A percentile compares a stretch with the other conserved stretches of the same genome.
These are phyloP conservation scores for Fusarium continuum DNA, from an alignment of 2,329 filamentous ascomycete genomes.

Conservation along the genomic window DNA sequence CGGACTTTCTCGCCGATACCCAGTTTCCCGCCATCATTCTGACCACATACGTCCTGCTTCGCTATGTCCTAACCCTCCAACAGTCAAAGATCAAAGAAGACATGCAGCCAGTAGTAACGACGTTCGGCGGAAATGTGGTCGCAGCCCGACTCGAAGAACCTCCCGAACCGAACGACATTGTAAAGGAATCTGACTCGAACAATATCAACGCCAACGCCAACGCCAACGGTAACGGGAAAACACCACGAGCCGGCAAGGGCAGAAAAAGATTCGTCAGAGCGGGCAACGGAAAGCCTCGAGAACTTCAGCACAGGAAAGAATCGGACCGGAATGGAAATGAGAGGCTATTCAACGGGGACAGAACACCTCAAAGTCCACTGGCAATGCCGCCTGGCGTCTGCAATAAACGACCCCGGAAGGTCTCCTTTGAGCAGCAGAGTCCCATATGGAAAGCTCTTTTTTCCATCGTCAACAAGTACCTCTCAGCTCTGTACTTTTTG, in stretches of 20 bases:
- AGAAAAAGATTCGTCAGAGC: neutral
- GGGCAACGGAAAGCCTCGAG: neutral
- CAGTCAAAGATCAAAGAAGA: neutral
- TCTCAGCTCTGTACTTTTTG: conserved; percentile 1
- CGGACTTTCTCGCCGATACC: neutral
- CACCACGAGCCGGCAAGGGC: neutral
- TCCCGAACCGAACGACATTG: neutral
- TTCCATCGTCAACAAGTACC: neutral
- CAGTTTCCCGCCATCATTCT: conserved; percentile 3
- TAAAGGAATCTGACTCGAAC: neutral
- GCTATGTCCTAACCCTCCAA: neutral
- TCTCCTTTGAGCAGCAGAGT: neutral
- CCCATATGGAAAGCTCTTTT: neutral
- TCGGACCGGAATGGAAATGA: neutral
- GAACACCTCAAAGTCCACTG: neutral
- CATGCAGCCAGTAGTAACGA: neutral
- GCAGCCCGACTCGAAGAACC: neutral
- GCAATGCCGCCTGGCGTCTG: neutral
- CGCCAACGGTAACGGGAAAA: neutral
- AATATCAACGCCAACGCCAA: neutral
- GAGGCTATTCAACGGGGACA: neutral
- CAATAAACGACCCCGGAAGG: neutral
- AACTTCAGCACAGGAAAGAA: neutral
- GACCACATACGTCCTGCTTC: conserved; percentile 2
- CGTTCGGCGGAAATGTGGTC: neutral